Percentiles rank a stretch among this genome's conserved stretches.
Evolutionary conservation across 78 protist genomes (phyloP).

Genomic region (Ministeria vibrans): DNA sequence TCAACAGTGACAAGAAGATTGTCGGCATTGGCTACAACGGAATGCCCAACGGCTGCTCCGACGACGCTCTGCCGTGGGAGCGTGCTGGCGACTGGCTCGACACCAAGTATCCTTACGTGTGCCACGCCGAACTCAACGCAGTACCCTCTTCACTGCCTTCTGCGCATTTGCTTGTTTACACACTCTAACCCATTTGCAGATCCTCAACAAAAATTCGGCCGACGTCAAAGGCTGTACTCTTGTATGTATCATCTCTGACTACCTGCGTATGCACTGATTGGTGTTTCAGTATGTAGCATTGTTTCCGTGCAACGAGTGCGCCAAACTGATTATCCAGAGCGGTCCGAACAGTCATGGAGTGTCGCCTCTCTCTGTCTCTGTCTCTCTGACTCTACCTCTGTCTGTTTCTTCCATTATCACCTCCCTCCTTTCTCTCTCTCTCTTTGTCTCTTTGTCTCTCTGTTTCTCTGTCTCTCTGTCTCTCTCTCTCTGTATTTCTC

Average conservation of each 20-base stretch:
- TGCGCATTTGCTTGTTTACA: too few relatives aligned
- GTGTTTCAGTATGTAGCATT: conserved; percentile 37
- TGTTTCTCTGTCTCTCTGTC: background rate
- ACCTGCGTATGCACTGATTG: background rate
- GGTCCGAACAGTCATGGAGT: conserved; percentile 31
- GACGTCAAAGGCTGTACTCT: conserved; percentile 30
- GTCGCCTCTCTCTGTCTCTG: background rate
- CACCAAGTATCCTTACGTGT: conserved; percentile 67
- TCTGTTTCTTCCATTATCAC: background rate
- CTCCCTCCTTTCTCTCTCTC: background rate
- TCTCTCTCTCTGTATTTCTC: background rate
- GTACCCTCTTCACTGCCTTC: too few relatives aligned
- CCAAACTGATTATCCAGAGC: conserved; percentile 66
- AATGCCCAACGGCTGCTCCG: conserved; percentile 66
- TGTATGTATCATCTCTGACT: background rate
- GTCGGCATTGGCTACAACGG: conserved; percentile 80
- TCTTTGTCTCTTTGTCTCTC: background rate
- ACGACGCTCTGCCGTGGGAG: conserved; percentile 43
- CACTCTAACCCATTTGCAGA: too few relatives aligned
- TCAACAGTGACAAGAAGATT: conserved; percentile 38
- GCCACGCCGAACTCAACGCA: conserved; percentile 72
- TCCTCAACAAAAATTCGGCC: conserved; percentile 47
- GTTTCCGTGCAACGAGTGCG: conserved; percentile 69
- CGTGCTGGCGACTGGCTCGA: conserved; percentile 31
- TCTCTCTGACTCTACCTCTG: background rate